A percentile compares a stretch with the other conserved stretches of the same genome.
phyloP scores from a whole-genome alignment of 1,139 yeast genomes.

The Sugiyamaella grinbergsii region DNA sequence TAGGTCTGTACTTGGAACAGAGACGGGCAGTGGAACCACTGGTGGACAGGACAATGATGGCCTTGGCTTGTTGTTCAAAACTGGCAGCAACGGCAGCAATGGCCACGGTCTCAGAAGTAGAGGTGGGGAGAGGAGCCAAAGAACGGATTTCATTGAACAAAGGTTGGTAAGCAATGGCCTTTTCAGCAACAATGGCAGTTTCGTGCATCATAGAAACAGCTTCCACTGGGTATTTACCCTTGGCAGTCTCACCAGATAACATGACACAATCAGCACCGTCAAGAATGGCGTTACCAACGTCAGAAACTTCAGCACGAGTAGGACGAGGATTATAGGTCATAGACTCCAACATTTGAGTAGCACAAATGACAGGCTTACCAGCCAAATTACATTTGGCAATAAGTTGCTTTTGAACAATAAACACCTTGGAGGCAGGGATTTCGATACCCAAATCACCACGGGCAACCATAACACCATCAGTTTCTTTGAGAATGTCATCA shows the following conservation, averaged over 20 bases:
- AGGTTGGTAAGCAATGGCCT: constrained; percentile 88
- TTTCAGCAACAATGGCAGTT: constrained; percentile 94
- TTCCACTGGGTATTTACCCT: constrained; percentile 97
- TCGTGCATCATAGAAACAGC: constrained; percentile 99
- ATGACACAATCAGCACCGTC: constrained; percentile 99
- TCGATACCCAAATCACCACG: constrained; percentile 99
- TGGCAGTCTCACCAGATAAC: constrained; percentile 99
- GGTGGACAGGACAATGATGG: constrained; percentile 93
- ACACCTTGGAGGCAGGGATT: constrained; percentile 98
- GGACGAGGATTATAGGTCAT: constrained; percentile 99
- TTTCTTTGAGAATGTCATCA: constrained; percentile 88
- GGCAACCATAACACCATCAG: constrained; percentile 99
- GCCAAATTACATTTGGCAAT: constrained; percentile 99
- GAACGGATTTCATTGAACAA: constrained; percentile 87
- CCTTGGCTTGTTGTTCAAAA: constrained; percentile 95
- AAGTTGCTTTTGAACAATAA: constrained; percentile 97
- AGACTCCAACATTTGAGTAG: constrained; percentile 99
- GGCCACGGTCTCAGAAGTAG: constrained; percentile 95
- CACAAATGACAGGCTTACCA: constrained; percentile 99
- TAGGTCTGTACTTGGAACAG: constrained; percentile 96
- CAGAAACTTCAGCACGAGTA: constrained; percentile 99
- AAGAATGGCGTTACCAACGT: constrained; percentile 97
- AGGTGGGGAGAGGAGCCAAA: constrained; percentile 84
- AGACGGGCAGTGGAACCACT: constrained; percentile 95
- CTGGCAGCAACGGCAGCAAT: constrained; percentile 96